Base-by-base conservation (phyloP, 2,329 filamentous ascomycete genomes). In the Alternaria brassicicola region DNA sequence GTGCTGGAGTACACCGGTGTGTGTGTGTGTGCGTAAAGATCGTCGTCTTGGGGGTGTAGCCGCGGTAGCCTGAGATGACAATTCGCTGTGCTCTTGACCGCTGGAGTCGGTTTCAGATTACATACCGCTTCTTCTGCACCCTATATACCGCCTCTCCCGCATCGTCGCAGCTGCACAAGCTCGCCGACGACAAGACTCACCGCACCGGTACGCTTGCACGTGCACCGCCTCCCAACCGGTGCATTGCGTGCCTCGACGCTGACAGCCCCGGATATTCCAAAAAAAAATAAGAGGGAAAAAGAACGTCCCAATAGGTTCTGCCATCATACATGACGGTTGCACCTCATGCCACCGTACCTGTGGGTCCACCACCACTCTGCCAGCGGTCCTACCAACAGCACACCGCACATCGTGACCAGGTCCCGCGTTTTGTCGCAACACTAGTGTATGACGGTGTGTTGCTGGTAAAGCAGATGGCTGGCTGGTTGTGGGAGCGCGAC, bases 101-200 rank as follows among this genome's bases (percentile, higher is more conserved):
- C 45, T 42, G 25, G 39, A 49, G 35, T 49, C 35, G 35, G 38
- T 23, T 41, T 23, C 28, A 42, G 13, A 19, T 55, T 48, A 55
- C 42, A 48, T 55, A 55, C 43, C 35, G 26, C 52, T 26, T 49
- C 10, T 55, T 55, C 52, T 38, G 43, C 28, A 48, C n/a, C n/a
- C n/a, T 48, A 55, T 49, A 48, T 55, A 55, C 43, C 35, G 26
- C 52, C 35, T 49, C 10, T 55, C 49, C 52, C 30, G 43, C 28
- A 48, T 15, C 21, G 41, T 17, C 13, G 31, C 43, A 38, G 42
- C 26, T 48, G 43, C 21, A 31, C 35, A 17, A 49, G 15, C 28
- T 55, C 43, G 45, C 52, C 52, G 52, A 49, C 4, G 36, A 41
- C 19, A 26, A 41, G 45, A 13, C 25, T 55, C 33, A 55, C 35